Evolutionary conservation across 768 basidiomycete genomes (phyloP).

Genomic region (Daedaleopsis sinensis): DNA sequence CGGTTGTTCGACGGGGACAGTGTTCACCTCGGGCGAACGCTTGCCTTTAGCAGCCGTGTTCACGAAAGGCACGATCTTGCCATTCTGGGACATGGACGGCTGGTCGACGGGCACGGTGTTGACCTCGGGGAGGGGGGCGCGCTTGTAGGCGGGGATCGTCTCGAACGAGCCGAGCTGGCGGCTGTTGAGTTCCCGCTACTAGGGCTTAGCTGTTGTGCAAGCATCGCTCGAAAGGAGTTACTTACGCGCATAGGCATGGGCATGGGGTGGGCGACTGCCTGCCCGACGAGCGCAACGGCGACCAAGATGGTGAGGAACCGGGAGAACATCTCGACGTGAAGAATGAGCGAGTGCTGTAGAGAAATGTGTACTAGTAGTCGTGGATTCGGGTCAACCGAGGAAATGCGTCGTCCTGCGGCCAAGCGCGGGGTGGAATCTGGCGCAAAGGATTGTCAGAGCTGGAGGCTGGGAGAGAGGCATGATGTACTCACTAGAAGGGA

Average conservation of each 20-base stretch:
- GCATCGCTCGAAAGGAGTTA: not conserved
- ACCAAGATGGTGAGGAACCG: slow-evolving; percentile 43
- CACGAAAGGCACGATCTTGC: slow-evolving; percentile 34
- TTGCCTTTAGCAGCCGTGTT: slow-evolving; percentile 14
- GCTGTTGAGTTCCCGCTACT: slow-evolving; percentile 27
- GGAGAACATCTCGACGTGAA: slow-evolving; percentile 35
- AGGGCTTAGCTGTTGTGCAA: not conserved
- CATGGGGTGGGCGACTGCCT: slow-evolving; percentile 43
- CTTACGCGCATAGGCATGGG: slow-evolving; percentile 46
- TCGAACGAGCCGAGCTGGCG: slow-evolving; percentile 40
- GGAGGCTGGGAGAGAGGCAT: slow-evolving; percentile 1
- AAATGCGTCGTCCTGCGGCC: slow-evolving; percentile 39
- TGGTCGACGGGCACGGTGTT: slow-evolving; percentile 36
- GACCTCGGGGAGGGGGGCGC: slow-evolving; percentile 18
- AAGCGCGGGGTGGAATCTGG: slow-evolving; percentile 25
- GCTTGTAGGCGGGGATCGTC: slow-evolving; percentile 47
- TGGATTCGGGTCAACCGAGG: slow-evolving; percentile 32
- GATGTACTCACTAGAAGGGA: slow-evolving; percentile 23
- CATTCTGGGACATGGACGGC: slow-evolving; percentile 38
- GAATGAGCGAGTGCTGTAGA: slow-evolving; percentile 25
- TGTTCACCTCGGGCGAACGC: slow-evolving; percentile 27
- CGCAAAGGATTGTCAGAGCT: not conserved
- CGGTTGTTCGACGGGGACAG: slow-evolving; percentile 35
- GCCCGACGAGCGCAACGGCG: slow-evolving; percentile 48
- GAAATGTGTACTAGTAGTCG: slow-evolving; percentile 20